Percentiles rank a stretch among this genome's conserved stretches.
These are phyloP conservation scores for Earliella scabrosa DNA, from an alignment of 1,284 basidiomycete genomes.

Conservation along the genomic window DNA sequence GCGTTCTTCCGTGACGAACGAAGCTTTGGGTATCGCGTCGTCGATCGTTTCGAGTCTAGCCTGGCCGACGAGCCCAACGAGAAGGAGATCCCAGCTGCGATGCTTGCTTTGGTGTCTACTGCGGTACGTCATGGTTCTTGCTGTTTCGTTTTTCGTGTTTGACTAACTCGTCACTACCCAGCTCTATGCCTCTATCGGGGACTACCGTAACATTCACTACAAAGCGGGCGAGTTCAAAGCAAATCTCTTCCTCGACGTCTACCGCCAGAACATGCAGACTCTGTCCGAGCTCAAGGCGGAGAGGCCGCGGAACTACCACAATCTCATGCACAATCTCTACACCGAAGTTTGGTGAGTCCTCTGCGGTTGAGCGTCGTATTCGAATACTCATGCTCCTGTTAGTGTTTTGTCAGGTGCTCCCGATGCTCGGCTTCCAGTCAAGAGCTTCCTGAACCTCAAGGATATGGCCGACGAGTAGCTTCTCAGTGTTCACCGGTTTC, in stretches of 20 bases:
- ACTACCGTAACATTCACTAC: background rate
- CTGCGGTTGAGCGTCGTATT: background rate
- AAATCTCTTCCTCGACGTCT: background rate
- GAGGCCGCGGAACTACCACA: background rate
- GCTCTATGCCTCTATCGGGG: conserved; percentile 5
- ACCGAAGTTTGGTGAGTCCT: background rate
- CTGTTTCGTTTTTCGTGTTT: no score
- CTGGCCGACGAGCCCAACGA: conserved; percentile 3
- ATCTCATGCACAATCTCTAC: conserved; percentile 3
- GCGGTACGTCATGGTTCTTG: background rate
- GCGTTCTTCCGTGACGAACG: conserved; percentile 2
- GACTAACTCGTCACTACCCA: background rate
- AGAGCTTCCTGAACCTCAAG: background rate
- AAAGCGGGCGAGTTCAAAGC: background rate
- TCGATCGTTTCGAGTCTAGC: background rate
- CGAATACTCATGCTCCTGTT: background rate
- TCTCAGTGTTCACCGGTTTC: no score
- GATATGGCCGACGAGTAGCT: background rate
- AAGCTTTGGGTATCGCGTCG: conserved; percentile 2
- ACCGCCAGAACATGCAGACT: background rate
- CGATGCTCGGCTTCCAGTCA: background rate
- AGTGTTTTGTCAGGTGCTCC: no score
- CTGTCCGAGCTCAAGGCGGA: background rate
- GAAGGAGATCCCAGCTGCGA: conserved; percentile 13
- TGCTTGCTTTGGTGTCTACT: conserved; percentile 12